A percentile compares a stretch with the other conserved stretches of the same genome.
phyloP scores from a whole-genome alignment of 1,284 basidiomycete genomes.

The Sanghuangporus weigelae region DNA sequence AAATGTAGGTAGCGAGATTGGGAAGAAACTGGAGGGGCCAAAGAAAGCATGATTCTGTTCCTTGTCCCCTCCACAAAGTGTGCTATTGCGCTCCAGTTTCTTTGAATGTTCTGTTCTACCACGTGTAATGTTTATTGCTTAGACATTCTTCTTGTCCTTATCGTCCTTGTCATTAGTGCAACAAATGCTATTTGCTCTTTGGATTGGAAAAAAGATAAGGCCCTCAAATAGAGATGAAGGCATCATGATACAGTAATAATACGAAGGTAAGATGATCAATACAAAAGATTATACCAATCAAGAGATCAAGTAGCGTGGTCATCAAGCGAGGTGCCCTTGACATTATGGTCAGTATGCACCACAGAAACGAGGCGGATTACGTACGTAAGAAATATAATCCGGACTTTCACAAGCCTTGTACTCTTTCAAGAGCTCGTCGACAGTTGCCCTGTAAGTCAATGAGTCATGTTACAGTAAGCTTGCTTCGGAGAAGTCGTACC shows the following conservation, averaged over 20 bases:
- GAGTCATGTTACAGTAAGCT: slow-evolving; percentile 5
- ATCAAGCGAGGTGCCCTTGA: not conserved
- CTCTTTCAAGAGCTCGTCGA: slow-evolving; percentile 82
- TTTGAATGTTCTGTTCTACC: not conserved
- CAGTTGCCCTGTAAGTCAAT: slow-evolving; percentile 57
- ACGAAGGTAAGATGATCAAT: not conserved
- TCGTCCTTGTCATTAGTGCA: not conserved
- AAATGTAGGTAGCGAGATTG: slow-evolving; percentile 63
- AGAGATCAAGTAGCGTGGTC: not conserved
- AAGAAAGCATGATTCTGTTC: slow-evolving; percentile 1
- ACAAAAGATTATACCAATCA: not conserved
- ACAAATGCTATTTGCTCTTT: not conserved
- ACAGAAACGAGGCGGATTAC: slow-evolving; percentile 23
- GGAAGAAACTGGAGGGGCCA: slow-evolving; percentile 70
- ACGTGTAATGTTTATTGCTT: not conserved
- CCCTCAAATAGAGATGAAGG: not conserved
- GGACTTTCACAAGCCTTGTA: slow-evolving; percentile 91
- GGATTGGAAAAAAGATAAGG: not conserved
- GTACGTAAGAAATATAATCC: slow-evolving; percentile 82
- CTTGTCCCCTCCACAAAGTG: not conserved
- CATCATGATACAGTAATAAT: slow-evolving; percentile 9
- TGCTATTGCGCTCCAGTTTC: not conserved
- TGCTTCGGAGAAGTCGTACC: slow-evolving; percentile 39
- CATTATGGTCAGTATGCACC: not conserved
- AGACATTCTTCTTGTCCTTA: not conserved